Evolutionary conservation across 768 basidiomycete species (phyloP), one percentile per base, ranked within the genome.

Genomic region (Lactarius sp.): DNA sequence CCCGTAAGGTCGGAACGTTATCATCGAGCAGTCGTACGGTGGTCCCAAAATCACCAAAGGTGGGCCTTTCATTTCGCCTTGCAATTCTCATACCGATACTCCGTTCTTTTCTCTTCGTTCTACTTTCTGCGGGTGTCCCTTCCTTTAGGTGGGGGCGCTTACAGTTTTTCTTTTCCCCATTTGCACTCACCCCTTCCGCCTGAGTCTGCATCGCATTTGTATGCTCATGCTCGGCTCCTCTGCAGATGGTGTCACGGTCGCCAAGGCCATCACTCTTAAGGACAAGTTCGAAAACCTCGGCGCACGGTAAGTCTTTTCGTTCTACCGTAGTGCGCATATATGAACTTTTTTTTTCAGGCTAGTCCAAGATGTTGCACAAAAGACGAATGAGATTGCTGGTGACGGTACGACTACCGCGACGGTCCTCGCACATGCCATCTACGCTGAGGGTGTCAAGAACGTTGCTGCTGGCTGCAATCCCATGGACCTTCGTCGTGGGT

Each of bases 281-380:
- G 94, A 98, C 85, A 97, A 95, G 77, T 98, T 98, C 73, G 93
- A 98, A 82, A 98, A 98, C 81, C 90, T 98, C 61, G 94, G 95
- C 73, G 94, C 95, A 72, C 90, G 94, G 93, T 95, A 77, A 69
- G 86, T 74, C 8, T 44, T 66, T 56, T 7, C n/a, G 7, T n/a
- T 53, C 16, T 46, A 0, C 63, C 27, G 9, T 9, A 37, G 22
- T 34, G 6, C 27, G 66, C 52, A 44, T 52, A 27, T 27, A 31
- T 20, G 39, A 68, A 71, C 16, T 18, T 18, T 3, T 52, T 13
- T 2, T 42, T 34, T 22, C 66, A 94, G 94, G 69, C 88, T 98
- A 56, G 83, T 98, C 52, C 94, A 96, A 74, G 95, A 97, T 68
- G 95, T 98, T 60, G 95, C 95, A 2, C 86, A 87, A 73, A 97